Percentiles rank a stretch among this genome's conserved stretches.
These are phyloP conservation scores for Vaccinium vitisidaea DNA, from an alignment of 148 eudicot genomes.

Conservation along the genomic window DNA sequence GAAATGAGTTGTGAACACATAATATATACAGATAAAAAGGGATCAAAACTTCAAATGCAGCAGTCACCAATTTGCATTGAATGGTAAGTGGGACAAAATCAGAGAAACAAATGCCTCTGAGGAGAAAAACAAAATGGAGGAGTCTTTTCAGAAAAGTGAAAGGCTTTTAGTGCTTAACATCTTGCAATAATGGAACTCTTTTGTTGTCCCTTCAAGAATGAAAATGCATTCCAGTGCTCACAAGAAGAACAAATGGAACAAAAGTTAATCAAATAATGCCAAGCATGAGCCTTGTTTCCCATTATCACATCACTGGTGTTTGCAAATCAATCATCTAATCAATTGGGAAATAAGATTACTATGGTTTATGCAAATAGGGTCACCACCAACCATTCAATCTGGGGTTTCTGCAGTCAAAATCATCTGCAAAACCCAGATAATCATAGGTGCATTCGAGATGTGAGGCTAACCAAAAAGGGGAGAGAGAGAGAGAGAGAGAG, in stretches of 20 bases:
- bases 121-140: neutral
- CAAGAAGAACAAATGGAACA: neutral
- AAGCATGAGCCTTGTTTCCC: neutral
- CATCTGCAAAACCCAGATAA: too few relatives aligned
- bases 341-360: neutral
- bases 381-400: neutral
- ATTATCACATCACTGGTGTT: neutral
- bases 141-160: neutral
- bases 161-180: neutral
- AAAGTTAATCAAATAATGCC: neutral
- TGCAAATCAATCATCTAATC: neutral
- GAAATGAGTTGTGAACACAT: too few relatives aligned
- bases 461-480: too few relatives aligned
- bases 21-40: neutral
- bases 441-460: too few relatives aligned
- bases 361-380: neutral
- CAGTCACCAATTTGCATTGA: neutral
- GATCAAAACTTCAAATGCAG: neutral
- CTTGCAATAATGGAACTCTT: neutral
- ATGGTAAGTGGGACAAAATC: neutral
- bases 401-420: neutral
- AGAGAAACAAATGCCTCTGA: neutral
- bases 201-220: neutral
- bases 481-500: too few relatives aligned
- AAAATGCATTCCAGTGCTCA: neutral